These are phyloP conservation scores for Aspergillus unguis DNA, from an alignment of 2,329 filamentous ascomycete species.

Conservation along the genomic window DNA sequence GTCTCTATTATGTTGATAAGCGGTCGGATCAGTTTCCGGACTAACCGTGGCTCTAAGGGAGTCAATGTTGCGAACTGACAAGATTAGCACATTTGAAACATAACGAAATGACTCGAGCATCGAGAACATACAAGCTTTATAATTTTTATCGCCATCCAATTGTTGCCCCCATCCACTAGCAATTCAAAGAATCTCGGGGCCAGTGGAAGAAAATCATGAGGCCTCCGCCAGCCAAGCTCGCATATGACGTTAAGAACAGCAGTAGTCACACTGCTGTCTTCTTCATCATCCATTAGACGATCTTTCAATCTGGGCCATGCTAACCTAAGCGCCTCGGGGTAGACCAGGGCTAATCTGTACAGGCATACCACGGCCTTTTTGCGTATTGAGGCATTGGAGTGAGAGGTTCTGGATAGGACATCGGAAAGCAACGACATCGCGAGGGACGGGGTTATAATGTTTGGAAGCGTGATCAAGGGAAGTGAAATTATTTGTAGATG, in stretches of 20 bases:
- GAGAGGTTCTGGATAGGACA: conserved; percentile 77
- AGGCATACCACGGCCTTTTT: conserved; percentile 97
- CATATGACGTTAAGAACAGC: conserved; percentile 97
- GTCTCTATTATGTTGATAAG: conserved; percentile 90
- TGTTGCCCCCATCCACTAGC: conserved; percentile 86
- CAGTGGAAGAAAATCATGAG: conserved; percentile 87
- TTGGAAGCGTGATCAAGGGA: conserved; percentile 84
- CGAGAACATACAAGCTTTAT: conserved; percentile 75
- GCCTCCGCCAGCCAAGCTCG: conserved; percentile 89
- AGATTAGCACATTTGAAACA: conserved; percentile 24
- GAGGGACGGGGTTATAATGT: conserved; percentile 88
- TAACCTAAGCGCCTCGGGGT: conserved; percentile 85
- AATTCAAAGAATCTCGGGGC: conserved; percentile 90
- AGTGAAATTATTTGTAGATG: conserved; percentile 74
- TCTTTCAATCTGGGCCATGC: conserved; percentile 99
- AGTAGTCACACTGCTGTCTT: conserved; percentile 89
- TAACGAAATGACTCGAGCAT: neutral
- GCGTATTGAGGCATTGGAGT: conserved; percentile 78
- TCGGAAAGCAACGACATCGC: conserved; percentile 86
- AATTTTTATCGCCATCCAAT: conserved; percentile 99
- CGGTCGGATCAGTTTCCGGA: conserved; percentile 86
- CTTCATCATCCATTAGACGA: conserved; percentile 79
- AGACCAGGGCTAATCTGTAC: conserved; percentile 91
- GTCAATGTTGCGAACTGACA: conserved; percentile 86
- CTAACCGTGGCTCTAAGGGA: conserved; percentile 83